A percentile compares a stretch with the other conserved stretches of the same genome.
Conservation (phyloP, 2,329 filamentous ascomycete species). For the Exophiala phaeomuriformis region DNA sequence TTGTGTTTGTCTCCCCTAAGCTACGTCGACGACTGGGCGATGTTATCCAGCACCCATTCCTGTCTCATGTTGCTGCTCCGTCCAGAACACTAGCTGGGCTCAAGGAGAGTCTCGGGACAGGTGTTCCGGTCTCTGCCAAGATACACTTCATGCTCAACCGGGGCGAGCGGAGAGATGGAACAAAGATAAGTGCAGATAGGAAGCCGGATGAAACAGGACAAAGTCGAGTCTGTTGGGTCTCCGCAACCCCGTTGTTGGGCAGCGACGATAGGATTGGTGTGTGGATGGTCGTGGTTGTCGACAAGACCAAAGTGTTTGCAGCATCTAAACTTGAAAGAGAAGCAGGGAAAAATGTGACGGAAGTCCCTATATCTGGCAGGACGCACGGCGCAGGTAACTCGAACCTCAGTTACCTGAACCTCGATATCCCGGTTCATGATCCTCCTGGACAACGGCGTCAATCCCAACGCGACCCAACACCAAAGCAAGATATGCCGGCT, state of each 20-base stretch:
- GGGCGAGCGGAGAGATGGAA: constrained; percentile 18
- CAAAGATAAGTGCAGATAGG: constrained; percentile 9
- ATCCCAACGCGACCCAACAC: neutral
- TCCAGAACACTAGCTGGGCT: constrained; percentile 34
- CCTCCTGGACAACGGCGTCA: neutral
- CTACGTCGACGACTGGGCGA: constrained; percentile 26
- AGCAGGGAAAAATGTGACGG: neutral
- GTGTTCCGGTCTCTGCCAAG: constrained; percentile 39
- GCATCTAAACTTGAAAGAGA: neutral
- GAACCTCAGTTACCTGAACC: neutral
- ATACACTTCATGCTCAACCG: constrained; percentile 33
- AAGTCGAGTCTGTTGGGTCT: constrained; percentile 34
- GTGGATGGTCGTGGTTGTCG: constrained; percentile 44
- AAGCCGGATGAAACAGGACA: constrained; percentile 17
- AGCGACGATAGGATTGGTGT: constrained; percentile 39
- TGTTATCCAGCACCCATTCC: constrained; percentile 36
- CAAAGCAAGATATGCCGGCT: neutral
- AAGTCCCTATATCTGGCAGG: neutral
- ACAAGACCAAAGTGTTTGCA: constrained; percentile 27
- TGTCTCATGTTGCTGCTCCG: constrained; percentile 39
- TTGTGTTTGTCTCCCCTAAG: constrained; percentile 32
- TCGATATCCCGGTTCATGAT: neutral
- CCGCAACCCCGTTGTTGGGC: constrained; percentile 40
- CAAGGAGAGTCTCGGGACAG: constrained; percentile 34
- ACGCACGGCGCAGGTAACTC: neutral